Evolutionary conservation across 371 early-diverging fungal genomes (phyloP), one percentile per base, ranked within the genome.

Genomic region (Saksenaea vasiformis): DNA sequence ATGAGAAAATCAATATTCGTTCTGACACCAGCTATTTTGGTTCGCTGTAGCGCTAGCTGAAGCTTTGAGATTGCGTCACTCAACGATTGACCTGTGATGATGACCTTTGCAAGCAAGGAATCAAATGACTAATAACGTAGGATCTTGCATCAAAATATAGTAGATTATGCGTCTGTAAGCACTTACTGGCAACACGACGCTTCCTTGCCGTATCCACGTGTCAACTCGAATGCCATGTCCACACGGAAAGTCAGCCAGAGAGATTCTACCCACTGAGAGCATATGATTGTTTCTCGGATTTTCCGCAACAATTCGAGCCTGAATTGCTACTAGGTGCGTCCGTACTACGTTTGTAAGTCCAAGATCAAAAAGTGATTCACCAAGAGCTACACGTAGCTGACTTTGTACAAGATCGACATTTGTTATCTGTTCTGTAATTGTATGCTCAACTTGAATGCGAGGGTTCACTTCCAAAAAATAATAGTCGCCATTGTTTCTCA

Each of bases 381-480:
- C 79, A 17, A 73, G 51, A 11, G 77, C 77, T 9, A 79, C 59
- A 34, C 64, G 68, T 7, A 79, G 67, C 38, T 79, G 80, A 19
- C 66, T 64, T 27, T 77, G 74, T 0, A 77, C 77, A 51, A 99
- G 76, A 72, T 98, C 97, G 11, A 92, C 88, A 61, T 87, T 83
- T 5, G 95, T 95, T 57, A 97, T 86, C 88, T 94, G 91, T 70
- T 99, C 98, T 3, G 97, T 95, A 24, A 96, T 88, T 4, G 96
- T 95, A 72, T 96, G 97, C 80, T 96, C 96, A 15, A 96, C 85
- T 71, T 94, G 94, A 27, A 95, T 83, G 43, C 94, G 87, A 13
- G 95, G 93, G 77, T 94, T 94, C 89, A 95, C 92, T 79, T 97
- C 97, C 87, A 98, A 87, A 70, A 96, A 97, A 78, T 95, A 96